phyloP scores from a whole-genome alignment of 495 filamentous ascomycete species.

The Penicillium canariense region DNA sequence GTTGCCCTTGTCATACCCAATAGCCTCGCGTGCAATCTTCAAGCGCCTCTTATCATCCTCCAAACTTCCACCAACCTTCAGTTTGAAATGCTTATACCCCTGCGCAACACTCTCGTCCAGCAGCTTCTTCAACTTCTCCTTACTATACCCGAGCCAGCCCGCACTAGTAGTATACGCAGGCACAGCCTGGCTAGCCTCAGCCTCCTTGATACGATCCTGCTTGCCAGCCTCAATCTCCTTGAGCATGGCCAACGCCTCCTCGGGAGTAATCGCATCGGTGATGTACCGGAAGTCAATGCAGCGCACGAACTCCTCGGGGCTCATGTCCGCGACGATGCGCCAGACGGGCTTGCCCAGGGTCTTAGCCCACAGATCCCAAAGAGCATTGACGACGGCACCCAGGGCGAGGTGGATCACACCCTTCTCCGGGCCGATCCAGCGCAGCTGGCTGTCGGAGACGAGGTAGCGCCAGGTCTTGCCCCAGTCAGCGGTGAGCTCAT shows the following conservation, averaged over 20 bases:
- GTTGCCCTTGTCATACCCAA: conserved; percentile 84
- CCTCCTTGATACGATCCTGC: conserved; percentile 64
- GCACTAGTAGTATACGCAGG: conserved; percentile 90
- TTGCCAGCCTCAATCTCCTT: conserved; percentile 61
- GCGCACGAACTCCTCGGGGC: conserved; percentile 76
- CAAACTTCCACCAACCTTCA: conserved; percentile 78
- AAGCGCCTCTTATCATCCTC: conserved; percentile 69
- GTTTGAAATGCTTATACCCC: conserved; percentile 87
- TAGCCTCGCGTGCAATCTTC: conserved; percentile 71
- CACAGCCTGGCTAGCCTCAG: conserved; percentile 67
- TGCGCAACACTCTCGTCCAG: conserved; percentile 67
- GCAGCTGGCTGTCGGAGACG: conserved; percentile 82
- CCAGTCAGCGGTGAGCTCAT: conserved; percentile 75
- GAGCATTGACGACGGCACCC: conserved; percentile 84
- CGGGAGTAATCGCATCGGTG: conserved; percentile 85
- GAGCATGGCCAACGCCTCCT: conserved; percentile 75
- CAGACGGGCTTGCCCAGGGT: conserved; percentile 82
- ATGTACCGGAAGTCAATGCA: conserved; percentile 95
- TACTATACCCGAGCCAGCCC: conserved; percentile 90
- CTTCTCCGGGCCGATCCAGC: conserved; percentile 96
- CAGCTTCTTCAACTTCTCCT: conserved; percentile 76
- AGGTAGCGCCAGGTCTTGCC: conserved; percentile 88
- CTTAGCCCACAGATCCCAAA: conserved; percentile 97
- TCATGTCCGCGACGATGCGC: conserved; percentile 87
- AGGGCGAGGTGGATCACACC: conserved; percentile 92